A percentile compares a stretch with the other conserved stretches of the same genome.
Evolutionary conservation across 2,329 filamentous ascomycete species (phyloP).

Genomic region (Pseudogymnoascus sp.): DNA sequence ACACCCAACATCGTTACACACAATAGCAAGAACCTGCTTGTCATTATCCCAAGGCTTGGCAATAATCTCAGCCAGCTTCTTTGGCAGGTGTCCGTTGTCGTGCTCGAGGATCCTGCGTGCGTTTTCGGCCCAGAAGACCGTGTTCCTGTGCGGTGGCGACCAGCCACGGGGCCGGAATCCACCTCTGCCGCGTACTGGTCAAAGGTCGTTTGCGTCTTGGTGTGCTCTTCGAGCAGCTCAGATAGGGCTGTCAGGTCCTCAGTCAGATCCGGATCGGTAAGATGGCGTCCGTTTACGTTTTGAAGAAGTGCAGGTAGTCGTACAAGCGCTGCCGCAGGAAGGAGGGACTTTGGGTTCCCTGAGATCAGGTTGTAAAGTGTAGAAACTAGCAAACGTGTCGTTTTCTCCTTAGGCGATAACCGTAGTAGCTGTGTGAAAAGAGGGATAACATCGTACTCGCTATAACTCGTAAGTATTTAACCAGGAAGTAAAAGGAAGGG

Average conservation of each 20-base stretch:
- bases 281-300: conserved; percentile 55
- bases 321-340: conserved; percentile 81
- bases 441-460: conserved; percentile 86
- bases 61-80: conserved; percentile 62
- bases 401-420: conserved; percentile 95
- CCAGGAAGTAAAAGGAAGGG: background rate
- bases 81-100: conserved; percentile 56
- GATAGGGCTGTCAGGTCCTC: conserved; percentile 56
- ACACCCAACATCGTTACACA: conserved; percentile 65
- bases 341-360: conserved; percentile 61
- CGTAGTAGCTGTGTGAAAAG: conserved; percentile 90
- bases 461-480: conserved; percentile 35
- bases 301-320: conserved; percentile 65
- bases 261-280: conserved; percentile 57
- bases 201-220: conserved; percentile 52
- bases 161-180: conserved; percentile 62
- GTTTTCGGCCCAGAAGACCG: conserved; percentile 67
- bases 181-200: conserved; percentile 57
- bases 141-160: conserved; percentile 68
- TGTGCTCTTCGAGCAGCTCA: conserved; percentile 60
- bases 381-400: conserved; percentile 81
- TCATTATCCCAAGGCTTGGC: conserved; percentile 62
- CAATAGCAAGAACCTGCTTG: conserved; percentile 67
- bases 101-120: conserved; percentile 63
- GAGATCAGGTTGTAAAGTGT: conserved; percentile 81